Evolutionary conservation across 495 filamentous ascomycete genomes (phyloP), one percentile per base, ranked within the genome.

Genomic region (Cladorrhinum samala): DNA sequence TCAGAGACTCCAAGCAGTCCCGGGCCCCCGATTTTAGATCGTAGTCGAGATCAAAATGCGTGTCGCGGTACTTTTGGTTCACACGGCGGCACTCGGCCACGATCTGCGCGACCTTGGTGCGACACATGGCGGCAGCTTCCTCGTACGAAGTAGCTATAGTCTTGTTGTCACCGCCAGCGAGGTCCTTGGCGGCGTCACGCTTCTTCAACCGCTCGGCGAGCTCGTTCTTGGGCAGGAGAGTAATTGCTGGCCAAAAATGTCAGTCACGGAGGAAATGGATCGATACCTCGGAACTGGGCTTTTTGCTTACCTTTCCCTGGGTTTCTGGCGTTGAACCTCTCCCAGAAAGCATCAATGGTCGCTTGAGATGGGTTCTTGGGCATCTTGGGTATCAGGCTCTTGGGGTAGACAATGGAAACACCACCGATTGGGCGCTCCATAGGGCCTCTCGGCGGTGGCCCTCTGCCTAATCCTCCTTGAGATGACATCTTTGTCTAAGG

Each of bases 41-140:
- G 49, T 79, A 74, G 59, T 91, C 87, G 46, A 96, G 84, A 65
- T 96, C 88, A 63, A 96, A 95, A 67, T 92, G 83, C 21, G 85
- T 81, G 68, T 96, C 91, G 3, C 85, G 80, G 62, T 95, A 96
- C 67, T 92, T 95, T 64, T 89, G 84, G 66, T 96, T 96, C 53
- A 93, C 74, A 8, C 88, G 78, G 20, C 83, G 74, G 67, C 91
- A 96, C 68, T 95, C 90, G 56, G 77, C 82, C 8, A 86, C 81
- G 61, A 96, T 95, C 60, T 88, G 85, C 27, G 80, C 81, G 5
- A 96, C 91, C 47, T 90, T 89, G 41, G 74, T 75, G 50, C 71
- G 69, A 70, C 92, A 96, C 44, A 80, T 77, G 3, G 72, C 75
- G 17, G 75, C 79, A 1, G 89, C 89, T 59, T 91, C 80, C 46